A percentile compares a stretch with the other conserved stretches of the same genome.
Evolutionary conservation across 2,329 filamentous ascomycete species (phyloP).

Genomic region (Colletotrichum falcatum): DNA sequence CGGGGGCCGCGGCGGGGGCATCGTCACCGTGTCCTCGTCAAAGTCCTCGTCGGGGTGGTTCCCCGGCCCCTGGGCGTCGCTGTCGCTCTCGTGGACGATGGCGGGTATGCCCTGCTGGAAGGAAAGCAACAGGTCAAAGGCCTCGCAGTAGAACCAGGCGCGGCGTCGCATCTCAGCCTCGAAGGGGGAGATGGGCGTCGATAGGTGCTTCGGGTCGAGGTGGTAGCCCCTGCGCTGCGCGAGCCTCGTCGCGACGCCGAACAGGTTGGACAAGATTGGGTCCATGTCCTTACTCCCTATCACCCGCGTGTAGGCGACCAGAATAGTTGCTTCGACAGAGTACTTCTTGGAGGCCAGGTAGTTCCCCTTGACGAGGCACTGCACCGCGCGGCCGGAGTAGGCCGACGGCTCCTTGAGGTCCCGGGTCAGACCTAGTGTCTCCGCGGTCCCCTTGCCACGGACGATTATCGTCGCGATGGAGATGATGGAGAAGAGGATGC

Average conservation of each 20-base stretch:
- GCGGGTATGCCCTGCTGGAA: conserved; percentile 66
- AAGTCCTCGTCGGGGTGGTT: conserved; percentile 65
- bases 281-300: conserved; percentile 56
- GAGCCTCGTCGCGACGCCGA: conserved; percentile 59
- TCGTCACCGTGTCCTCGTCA: conserved; percentile 56
- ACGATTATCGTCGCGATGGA: conserved; percentile 54
- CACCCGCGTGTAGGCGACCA: conserved; percentile 58
- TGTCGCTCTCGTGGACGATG: conserved; percentile 60
- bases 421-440: conserved; percentile 41
- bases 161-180: conserved; percentile 64
- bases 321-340: conserved; percentile 62
- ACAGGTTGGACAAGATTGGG: conserved; percentile 60
- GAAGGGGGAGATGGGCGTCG: conserved; percentile 57
- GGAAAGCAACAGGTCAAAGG: conserved; percentile 61
- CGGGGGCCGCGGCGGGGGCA: conserved; percentile 57
- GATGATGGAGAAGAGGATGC: conserved; percentile 62
- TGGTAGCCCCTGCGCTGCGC: conserved; percentile 66
- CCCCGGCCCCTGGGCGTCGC: conserved; percentile 58
- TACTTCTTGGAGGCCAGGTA: conserved; percentile 59
- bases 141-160: conserved; percentile 60
- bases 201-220: conserved; percentile 58
- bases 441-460: conserved; percentile 47
- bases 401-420: conserved; percentile 46
- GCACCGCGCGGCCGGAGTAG: conserved; percentile 54
- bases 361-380: conserved; percentile 61